These are phyloP conservation scores for Amauroascus verrucosus DNA, from an alignment of 2,329 filamentous ascomycete genomes.

Conservation along the genomic window DNA sequence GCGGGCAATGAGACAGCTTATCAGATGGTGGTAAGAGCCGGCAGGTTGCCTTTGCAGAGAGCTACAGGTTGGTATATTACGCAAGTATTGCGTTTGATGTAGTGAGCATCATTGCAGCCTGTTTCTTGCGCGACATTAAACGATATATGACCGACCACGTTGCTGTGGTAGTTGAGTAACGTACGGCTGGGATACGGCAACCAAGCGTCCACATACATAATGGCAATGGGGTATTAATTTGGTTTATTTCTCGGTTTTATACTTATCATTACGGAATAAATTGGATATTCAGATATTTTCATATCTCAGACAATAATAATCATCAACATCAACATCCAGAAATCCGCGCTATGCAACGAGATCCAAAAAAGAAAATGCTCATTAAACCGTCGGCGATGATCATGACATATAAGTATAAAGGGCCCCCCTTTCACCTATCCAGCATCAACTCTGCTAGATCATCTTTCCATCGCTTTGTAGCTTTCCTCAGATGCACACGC, in stretches of 20 bases:
- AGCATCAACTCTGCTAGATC: neutral
- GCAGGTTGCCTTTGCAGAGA: slow-evolving; percentile 49
- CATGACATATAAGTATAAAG: neutral
- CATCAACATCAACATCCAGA: neutral
- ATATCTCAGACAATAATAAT: neutral
- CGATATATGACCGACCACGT: slow-evolving; percentile 51
- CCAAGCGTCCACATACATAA: too few species aligned
- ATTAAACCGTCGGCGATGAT: too few species aligned
- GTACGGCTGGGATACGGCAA: neutral
- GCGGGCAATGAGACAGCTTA: slow-evolving; percentile 42
- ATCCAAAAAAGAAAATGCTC: neutral
- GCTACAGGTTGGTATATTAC: slow-evolving; percentile 54
- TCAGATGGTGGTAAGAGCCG: slow-evolving; percentile 45
- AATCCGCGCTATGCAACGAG: neutral
- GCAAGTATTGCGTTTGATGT: slow-evolving; percentile 53
- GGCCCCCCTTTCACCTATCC: too few species aligned
- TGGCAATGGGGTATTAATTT: too few species aligned
- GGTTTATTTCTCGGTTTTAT: too few species aligned
- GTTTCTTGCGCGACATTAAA: slow-evolving; percentile 50
- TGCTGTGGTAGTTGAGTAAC: slow-evolving; percentile 40
- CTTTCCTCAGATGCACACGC: neutral
- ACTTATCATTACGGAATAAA: neutral
- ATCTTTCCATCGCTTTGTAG: slow-evolving; percentile 3
- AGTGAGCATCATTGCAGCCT: slow-evolving; percentile 46
- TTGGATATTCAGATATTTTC: too few species aligned